phyloP scores from a whole-genome alignment of 2,329 filamentous ascomycete genomes.

The Diaporthe ampelina region DNA sequence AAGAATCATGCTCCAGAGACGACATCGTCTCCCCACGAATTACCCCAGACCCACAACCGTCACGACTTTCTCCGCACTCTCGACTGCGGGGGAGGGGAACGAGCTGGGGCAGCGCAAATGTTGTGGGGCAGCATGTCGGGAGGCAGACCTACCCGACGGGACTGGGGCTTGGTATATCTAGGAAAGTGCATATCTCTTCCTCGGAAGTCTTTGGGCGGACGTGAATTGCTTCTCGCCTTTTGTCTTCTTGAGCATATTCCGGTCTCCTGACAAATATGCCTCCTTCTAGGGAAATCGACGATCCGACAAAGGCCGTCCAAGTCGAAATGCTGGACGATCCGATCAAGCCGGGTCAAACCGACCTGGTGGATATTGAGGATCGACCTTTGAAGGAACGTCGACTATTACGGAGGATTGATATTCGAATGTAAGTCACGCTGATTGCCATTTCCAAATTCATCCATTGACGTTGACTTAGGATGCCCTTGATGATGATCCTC shows the following conservation, averaged over 20 bases:
- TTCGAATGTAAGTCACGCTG: constrained; percentile 11
- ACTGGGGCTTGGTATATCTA: constrained; percentile 19
- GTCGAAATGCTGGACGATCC: constrained; percentile 16
- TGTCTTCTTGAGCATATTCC: neutral
- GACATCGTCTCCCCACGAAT: neutral
- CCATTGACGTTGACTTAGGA: neutral
- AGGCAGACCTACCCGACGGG: neutral
- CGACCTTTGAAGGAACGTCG: neutral
- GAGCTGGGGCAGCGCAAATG: neutral
- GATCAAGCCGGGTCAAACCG: constrained; percentile 2
- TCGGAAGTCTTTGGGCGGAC: neutral
- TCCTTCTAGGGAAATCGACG: neutral
- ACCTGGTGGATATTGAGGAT: neutral
- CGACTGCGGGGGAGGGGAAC: neutral
- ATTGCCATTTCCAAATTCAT: too few relatives aligned
- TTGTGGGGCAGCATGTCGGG: neutral
- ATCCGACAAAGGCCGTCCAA: neutral
- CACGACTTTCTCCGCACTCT: constrained; percentile 6
- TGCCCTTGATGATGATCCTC: constrained; percentile 23
- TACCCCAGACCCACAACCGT: constrained; percentile 18
- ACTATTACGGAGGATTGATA: constrained; percentile 1
- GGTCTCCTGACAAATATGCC: neutral
- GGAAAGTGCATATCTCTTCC: neutral
- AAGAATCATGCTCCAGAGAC: neutral
- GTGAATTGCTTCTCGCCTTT: too few relatives aligned